Percentiles rank a stretch among this genome's conserved stretches.
Conservation (phyloP, 306 rosid species). For the Fragaria vesca region DNA sequence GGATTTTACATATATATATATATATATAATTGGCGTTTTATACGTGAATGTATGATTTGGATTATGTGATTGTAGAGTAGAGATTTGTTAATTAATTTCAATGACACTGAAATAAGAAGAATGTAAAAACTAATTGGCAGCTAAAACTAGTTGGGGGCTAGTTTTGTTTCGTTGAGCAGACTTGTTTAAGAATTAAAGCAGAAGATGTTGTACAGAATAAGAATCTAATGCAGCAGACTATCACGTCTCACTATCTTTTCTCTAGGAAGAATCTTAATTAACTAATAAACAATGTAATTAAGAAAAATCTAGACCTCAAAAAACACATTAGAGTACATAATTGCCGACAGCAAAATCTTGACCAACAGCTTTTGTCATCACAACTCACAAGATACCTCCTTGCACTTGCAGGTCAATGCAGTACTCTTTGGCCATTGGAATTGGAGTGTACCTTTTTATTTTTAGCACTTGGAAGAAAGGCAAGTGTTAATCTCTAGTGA, state of each 20-base stretch:
- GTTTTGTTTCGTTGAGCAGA: not conserved
- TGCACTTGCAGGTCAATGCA: not conserved
- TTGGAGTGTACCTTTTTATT: not conserved
- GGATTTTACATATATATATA: too few species aligned
- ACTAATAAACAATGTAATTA: not conserved
- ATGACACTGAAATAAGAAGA: too few species aligned
- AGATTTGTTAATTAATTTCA: too few species aligned
- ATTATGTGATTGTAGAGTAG: too few species aligned
- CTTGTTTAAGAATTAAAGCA: not conserved
- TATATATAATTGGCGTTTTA: too few species aligned
- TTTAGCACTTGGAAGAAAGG: not conserved
- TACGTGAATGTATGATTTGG: too few species aligned
- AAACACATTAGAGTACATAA: not conserved
- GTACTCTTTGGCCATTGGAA: not conserved
- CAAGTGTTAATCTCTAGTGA: not conserved
- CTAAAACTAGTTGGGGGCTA: not conserved
- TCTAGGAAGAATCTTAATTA: not conserved
- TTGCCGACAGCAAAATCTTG: slow-evolving; percentile 19
- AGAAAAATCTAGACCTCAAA: not conserved
- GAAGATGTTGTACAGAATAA: not conserved
- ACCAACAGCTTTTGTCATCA: slow-evolving; percentile 8
- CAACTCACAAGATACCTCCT: not conserved
- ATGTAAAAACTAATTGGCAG: not conserved
- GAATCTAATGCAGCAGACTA: not conserved
- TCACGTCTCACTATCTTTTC: not conserved